Percentiles rank a stretch among this genome's conserved stretches.
Conservation (phyloP, 495 filamentous ascomycete genomes). For the Aspergillus cavernicola region DNA sequence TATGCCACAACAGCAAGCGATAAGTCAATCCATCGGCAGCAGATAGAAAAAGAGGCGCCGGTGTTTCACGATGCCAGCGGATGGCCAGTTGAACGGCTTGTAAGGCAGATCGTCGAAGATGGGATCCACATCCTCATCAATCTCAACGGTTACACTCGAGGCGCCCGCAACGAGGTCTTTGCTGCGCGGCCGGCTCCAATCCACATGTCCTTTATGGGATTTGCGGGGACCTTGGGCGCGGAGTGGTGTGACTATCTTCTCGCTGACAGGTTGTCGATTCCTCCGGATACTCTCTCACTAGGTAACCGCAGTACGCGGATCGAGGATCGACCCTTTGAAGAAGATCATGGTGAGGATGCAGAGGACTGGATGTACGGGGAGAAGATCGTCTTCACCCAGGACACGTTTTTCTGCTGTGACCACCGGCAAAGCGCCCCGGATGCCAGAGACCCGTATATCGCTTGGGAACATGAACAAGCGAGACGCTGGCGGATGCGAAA, state of each 20-base stretch:
- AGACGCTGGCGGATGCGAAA: slow-evolving; percentile 93
- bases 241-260: slow-evolving; percentile 99
- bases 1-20: slow-evolving; percentile 97
- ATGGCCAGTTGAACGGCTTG: slow-evolving; percentile 81
- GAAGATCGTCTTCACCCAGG: slow-evolving; percentile 90
- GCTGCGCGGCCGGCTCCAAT: slow-evolving; percentile 92
- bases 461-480: slow-evolving; percentile 83
- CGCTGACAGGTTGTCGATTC: slow-evolving; percentile 85
- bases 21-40: slow-evolving; percentile 82
- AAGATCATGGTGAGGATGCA: slow-evolving; percentile 57
- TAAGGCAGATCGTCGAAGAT: slow-evolving; percentile 89
- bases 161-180: slow-evolving; percentile 96
- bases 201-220: slow-evolving; percentile 99
- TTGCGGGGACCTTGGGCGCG: slow-evolving; percentile 91
- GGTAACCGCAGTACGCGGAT: slow-evolving; percentile 70
- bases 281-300: slow-evolving; percentile 73
- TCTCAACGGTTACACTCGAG: slow-evolving; percentile 94
- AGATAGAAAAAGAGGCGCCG: slow-evolving; percentile 93
- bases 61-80: slow-evolving; percentile 84
- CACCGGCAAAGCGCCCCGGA: slow-evolving; percentile 90
- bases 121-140: slow-evolving; percentile 96
- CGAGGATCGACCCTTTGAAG: slow-evolving; percentile 65
- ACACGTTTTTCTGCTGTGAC: slow-evolving; percentile 99
- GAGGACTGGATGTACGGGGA: slow-evolving; percentile 93
- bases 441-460: slow-evolving; percentile 54